Base-by-base conservation (phyloP, 345 rosid genomes). In the Pugionium cornutum region DNA sequence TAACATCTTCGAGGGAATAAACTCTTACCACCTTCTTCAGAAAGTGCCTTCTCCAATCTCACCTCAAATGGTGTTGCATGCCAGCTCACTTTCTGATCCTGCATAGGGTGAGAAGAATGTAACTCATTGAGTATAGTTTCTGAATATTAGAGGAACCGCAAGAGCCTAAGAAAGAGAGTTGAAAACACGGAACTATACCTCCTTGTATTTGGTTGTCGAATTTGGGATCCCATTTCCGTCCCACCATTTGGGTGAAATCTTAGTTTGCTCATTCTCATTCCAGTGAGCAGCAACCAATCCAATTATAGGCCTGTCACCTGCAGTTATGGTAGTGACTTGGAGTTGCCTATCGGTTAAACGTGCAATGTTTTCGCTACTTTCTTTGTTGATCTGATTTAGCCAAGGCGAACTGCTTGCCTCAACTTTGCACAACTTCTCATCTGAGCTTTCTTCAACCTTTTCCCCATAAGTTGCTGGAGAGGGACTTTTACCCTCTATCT, bases 151-250 rank as follows among this genome's bases (percentile, higher is more conserved):
- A 32, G 28, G 55, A 48, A 30, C 4, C 18, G 7, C 31, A 40
- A 47, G 37, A 70, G 44, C 34, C 32, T 62, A 36, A 30, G 56
- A 56, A 58, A 55, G 2, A 11, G 29, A 58, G 7, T 34, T 37
- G n/a, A 73, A 31, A 3, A 10, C 43, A 40, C 9, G n/a, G 31
- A 39, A 60, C 2, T 30, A 11, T 76, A 95, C 97, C 95, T 95
- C 99, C 80, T 87, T 91, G 79, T 95, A 95, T 71, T 91, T 95
- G 60, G 82, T 95, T 51, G 96, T 95, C 45, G 99, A 83, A 72
- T 95, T 91, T 41, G 99, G 99, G 74, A 91, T 95, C 57, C 99
- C 99, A 74, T 95, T 95, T 40, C 97, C 97, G 79, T 86, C 95
- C 97, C 99, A 90, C 89, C 92, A 83, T 79, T 82, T 95, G 35